phyloP scores from a whole-genome alignment of 192 early-diverging fungal species.

The Allomyces javanicus region DNA sequence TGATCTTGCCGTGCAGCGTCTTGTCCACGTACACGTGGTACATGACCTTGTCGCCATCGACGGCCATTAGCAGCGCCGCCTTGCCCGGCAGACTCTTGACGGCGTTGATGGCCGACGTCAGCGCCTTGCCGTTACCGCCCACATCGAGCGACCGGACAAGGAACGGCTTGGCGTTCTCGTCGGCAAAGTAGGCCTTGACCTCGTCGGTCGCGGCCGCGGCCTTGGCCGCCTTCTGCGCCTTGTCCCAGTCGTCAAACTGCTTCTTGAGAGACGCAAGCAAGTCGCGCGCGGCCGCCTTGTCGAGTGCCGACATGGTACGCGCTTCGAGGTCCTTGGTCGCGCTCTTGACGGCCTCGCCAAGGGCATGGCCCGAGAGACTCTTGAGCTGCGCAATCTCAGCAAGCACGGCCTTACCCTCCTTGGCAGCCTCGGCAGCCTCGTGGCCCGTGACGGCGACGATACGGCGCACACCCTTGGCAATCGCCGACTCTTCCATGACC shows the following conservation, averaged over 20 bases:
- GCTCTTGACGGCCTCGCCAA: slow-evolving; percentile 62
- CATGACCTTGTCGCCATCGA: slow-evolving; percentile 25
- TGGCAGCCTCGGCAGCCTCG: slow-evolving; percentile 53
- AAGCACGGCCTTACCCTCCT: slow-evolving; percentile 46
- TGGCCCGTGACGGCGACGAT: slow-evolving; percentile 86
- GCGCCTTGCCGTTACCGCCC: slow-evolving; percentile 68
- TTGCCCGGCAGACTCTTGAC: slow-evolving; percentile 67
- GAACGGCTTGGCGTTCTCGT: slow-evolving; percentile 34
- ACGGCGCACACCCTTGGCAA: slow-evolving; percentile 91
- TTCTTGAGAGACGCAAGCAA: slow-evolving; percentile 57
- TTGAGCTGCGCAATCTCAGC: slow-evolving; percentile 38
- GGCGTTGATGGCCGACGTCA: slow-evolving; percentile 52
- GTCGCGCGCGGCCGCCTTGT: slow-evolving; percentile 55
- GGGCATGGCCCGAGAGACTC: slow-evolving; percentile 28
- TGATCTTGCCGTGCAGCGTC: slow-evolving; percentile 20
- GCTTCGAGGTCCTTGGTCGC: slow-evolving; percentile 61
- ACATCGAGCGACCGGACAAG: slow-evolving; percentile 39
- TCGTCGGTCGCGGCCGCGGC: slow-evolving; percentile 62
- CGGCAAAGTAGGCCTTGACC: slow-evolving; percentile 50
- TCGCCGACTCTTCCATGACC: slow-evolving; percentile 73
- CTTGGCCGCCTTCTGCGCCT: slow-evolving; percentile 64
- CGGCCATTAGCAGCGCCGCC: slow-evolving; percentile 66
- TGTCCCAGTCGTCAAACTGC: slow-evolving; percentile 70
- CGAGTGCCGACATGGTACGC: slow-evolving; percentile 52
- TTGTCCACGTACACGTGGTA: background rate